Conservation (phyloP, 2,329 filamentous ascomycete species). For the Diplodia mutila region DNA sequence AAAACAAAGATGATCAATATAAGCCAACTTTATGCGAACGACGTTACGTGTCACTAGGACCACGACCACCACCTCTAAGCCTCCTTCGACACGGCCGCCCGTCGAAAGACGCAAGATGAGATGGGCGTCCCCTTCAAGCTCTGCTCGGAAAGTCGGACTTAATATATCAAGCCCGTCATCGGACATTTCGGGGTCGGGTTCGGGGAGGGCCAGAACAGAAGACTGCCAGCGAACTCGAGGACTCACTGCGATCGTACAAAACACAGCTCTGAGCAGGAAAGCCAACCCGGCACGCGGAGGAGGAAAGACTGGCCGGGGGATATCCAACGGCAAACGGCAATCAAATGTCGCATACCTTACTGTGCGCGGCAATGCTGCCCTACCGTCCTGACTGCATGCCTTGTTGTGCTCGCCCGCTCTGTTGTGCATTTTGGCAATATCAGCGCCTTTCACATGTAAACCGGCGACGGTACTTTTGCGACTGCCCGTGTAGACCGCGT, state of each 20-base stretch:
- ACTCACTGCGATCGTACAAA: not conserved
- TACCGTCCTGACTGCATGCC: not conserved
- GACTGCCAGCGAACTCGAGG: not conserved
- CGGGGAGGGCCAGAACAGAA: not conserved
- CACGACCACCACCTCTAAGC: slow-evolving; percentile 10
- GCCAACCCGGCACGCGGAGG: slow-evolving; percentile 11
- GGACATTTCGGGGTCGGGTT: slow-evolving; percentile 9
- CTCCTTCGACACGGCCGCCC: slow-evolving; percentile 2
- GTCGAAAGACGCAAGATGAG: not conserved
- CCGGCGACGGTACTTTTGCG: not conserved
- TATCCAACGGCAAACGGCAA: slow-evolving; percentile 3
- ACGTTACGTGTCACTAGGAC: slow-evolving; percentile 15
- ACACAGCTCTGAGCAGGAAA: not conserved
- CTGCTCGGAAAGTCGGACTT: slow-evolving; percentile 3
- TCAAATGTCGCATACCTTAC: slow-evolving; percentile 17
- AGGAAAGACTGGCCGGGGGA: not conserved
- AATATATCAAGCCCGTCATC: not conserved
- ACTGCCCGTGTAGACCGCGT: not conserved
- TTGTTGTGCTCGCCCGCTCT: not conserved
- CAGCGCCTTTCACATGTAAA: slow-evolving; percentile 17
- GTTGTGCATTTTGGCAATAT: not conserved
- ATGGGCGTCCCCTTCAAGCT: not conserved
- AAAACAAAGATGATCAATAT: slow-evolving; percentile 17
- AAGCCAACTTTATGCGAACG: slow-evolving; percentile 22
- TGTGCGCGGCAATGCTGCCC: not conserved